Evolutionary conservation across 2,329 filamentous ascomycete species (phyloP).

Genomic region (Raffaelea arxii): DNA sequence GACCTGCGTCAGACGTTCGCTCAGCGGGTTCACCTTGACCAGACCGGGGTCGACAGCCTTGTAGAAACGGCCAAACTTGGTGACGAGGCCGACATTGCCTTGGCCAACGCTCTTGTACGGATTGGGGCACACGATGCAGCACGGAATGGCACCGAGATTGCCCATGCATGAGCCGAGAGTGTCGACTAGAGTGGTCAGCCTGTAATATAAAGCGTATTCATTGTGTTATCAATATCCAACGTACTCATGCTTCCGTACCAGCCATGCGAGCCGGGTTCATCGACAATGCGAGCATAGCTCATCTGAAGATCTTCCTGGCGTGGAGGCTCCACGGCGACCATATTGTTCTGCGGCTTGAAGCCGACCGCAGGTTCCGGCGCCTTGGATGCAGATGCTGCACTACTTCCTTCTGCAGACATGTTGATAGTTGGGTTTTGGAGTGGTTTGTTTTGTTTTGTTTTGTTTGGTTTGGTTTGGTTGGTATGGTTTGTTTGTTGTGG

Average conservation of each 20-base stretch:
- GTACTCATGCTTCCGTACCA: slow-evolving; percentile 86
- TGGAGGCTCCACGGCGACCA: slow-evolving; percentile 70
- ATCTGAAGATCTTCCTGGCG: slow-evolving; percentile 75
- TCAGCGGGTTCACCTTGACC: slow-evolving; percentile 94
- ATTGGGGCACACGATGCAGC: slow-evolving; percentile 87
- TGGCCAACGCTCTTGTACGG: slow-evolving; percentile 88
- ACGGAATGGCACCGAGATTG: slow-evolving; percentile 75
- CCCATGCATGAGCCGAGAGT: slow-evolving; percentile 67
- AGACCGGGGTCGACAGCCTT: slow-evolving; percentile 93
- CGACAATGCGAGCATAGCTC: slow-evolving; percentile 59
- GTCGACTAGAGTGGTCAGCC: slow-evolving; percentile 11
- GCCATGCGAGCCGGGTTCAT: slow-evolving; percentile 62
- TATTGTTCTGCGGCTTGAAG: slow-evolving; percentile 43
- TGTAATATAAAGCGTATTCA: background rate
- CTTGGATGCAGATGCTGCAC: background rate
- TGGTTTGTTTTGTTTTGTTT: background rate
- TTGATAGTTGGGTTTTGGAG: background rate
- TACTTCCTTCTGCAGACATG: background rate
- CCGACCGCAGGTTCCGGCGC: slow-evolving; percentile 20
- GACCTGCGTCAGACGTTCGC: slow-evolving; percentile 79
- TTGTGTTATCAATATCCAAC: slow-evolving; percentile 20
- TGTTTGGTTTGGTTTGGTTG: background rate
- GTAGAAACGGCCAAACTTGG: slow-evolving; percentile 91
- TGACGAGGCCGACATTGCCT: slow-evolving; percentile 90
- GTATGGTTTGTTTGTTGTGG: background rate